Percentiles rank a stretch among this genome's conserved stretches.
Conservation (phyloP, 495 filamentous ascomycete genomes). For the Hyaloscypha bicolor region DNA sequence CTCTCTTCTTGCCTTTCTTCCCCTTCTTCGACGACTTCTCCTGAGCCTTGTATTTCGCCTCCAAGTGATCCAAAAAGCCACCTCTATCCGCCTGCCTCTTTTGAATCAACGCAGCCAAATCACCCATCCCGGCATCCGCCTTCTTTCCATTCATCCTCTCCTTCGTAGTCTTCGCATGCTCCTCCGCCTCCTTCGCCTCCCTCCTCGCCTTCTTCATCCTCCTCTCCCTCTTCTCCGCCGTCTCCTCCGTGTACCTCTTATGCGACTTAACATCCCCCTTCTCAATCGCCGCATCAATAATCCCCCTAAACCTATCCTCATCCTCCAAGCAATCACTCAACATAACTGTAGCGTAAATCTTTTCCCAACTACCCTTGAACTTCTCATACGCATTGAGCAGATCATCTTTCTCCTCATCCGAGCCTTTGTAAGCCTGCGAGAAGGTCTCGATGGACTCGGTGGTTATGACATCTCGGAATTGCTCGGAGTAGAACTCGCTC, state of each 20-base stretch:
- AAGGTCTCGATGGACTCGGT: conserved; percentile 71
- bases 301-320: conserved; percentile 77
- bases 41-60: conserved; percentile 69
- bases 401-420: conserved; percentile 79
- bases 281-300: conserved; percentile 82
- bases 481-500: conserved; percentile 81
- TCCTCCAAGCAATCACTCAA: conserved; percentile 82
- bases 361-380: conserved; percentile 70
- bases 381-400: conserved; percentile 74
- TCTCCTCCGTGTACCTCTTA: conserved; percentile 70
- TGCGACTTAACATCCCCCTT: conserved; percentile 64
- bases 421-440: conserved; percentile 76
- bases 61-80: conserved; percentile 65
- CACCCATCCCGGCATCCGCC: conserved; percentile 42
- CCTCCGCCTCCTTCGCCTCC: conserved; percentile 74
- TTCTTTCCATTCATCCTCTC: conserved; percentile 55
- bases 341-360: conserved; percentile 81
- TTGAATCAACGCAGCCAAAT: conserved; percentile 62
- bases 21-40: conserved; percentile 42
- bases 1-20: conserved; percentile 52
- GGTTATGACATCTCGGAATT: conserved; percentile 73
- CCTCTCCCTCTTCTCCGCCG: conserved; percentile 61
- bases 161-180: conserved; percentile 64
- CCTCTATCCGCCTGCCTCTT: conserved; percentile 46
- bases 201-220: conserved; percentile 64